Evolutionary conservation across 331 rosid species (phyloP).

Genomic region (Arachis monticola): DNA sequence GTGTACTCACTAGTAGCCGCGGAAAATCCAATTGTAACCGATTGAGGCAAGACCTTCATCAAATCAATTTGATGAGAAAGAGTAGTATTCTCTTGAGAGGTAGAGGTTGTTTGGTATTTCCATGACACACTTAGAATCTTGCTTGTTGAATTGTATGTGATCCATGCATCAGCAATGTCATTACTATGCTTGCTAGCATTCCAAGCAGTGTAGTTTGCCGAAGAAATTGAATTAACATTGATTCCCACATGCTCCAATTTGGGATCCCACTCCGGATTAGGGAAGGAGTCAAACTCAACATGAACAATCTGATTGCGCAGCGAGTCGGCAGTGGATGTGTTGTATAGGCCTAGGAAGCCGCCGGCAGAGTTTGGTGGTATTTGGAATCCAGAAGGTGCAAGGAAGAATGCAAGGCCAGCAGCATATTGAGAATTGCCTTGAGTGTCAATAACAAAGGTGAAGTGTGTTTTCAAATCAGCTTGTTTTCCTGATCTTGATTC

Average conservation of each 20-base stretch:
- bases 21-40: slow-evolving; percentile 43
- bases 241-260: slow-evolving; percentile 36
- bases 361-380: slow-evolving; percentile 46
- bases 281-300: slow-evolving; percentile 38
- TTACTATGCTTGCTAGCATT: slow-evolving; percentile 43
- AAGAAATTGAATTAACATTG: slow-evolving; percentile 37
- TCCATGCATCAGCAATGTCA: slow-evolving; percentile 33
- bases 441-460: slow-evolving; percentile 35
- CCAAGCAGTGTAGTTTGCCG: slow-evolving; percentile 11
- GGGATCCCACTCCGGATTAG: slow-evolving; percentile 42
- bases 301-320: slow-evolving; percentile 23
- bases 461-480: slow-evolving; percentile 36
- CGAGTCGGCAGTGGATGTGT: slow-evolving; percentile 28
- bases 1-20: background rate
- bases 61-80: slow-evolving; percentile 38
- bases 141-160: slow-evolving; percentile 14
- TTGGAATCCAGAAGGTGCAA: slow-evolving; percentile 38
- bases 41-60: slow-evolving; percentile 35
- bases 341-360: slow-evolving; percentile 42
- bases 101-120: slow-evolving; percentile 24
- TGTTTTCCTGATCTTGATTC: slow-evolving; percentile 14
- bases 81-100: slow-evolving; percentile 20
- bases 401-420: slow-evolving; percentile 37
- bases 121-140: slow-evolving; percentile 35
- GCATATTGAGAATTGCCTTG: background rate